Evolutionary conservation across 495 filamentous ascomycete genomes (phyloP), one percentile per base, ranked within the genome.

Genomic region (Penicillium salamii): DNA sequence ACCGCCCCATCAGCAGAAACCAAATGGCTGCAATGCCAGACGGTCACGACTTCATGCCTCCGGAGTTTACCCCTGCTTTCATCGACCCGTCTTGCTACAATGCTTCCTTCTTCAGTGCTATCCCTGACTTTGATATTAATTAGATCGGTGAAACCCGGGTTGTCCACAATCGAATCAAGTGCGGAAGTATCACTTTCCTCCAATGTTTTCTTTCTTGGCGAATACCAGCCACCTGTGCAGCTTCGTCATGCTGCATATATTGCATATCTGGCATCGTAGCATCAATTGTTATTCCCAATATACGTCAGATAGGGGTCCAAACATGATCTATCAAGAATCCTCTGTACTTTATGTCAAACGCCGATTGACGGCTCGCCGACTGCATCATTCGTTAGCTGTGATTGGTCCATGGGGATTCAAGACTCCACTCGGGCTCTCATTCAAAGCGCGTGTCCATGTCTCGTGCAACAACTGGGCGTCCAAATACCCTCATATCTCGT

Each of bases 11-110:
- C 37, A 41, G 49, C 21, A 40, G 46, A 8, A 54, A 55, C 12
- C 53, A 55, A 9, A 49, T 36, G 0, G 33, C 56, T 3, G 49
- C 53, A 3, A 49, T 63, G 14, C 43, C 60, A 23, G 59, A 63
- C n/a, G 57, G 60, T 4, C 58, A 67, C 24, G 58, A 62, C 8
- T 46, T 65, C 21, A 40, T 64, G 31, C 62, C 61, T 11, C 68
- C 59, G 19, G 61, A 60, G 28, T 54, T 68, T 13, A 33, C 49
- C 8, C 63, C 64, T 1, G 47, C 52, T 3, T 65, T 59, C 29
- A 54, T 65, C 13, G 62, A 65, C 49, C 62, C 62, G 4, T 62
- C 62, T 1, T 65, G 62, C 29, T 57, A 55, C 35, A 61, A 62
- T 31, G 49, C 62, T n/a, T 59, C 57, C 6, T 59, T 65, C 40